Evolutionary conservation across 2,329 filamentous ascomycete genomes (phyloP).

Genomic region (Ilyonectria robusta): DNA sequence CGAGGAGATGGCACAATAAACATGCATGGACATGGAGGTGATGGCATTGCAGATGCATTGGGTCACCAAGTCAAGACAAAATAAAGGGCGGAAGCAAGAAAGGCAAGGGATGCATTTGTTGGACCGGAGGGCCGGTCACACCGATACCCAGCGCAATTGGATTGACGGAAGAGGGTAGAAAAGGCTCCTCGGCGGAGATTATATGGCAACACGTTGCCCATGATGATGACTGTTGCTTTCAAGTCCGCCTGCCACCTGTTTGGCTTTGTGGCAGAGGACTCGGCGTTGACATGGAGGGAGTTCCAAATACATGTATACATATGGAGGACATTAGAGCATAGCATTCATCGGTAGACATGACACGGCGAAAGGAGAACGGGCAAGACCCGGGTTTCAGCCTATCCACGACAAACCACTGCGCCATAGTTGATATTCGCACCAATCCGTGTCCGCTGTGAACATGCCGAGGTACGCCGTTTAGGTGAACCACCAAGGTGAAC

Average conservation of each 20-base stretch:
- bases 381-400: neutral
- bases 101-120: conserved; percentile 38
- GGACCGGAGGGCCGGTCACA: conserved; percentile 39
- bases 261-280: conserved; percentile 9
- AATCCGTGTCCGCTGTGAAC: neutral
- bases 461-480: neutral
- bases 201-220: conserved; percentile 39
- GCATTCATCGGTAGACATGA: conserved; percentile 29
- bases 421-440: neutral
- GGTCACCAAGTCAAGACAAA: conserved; percentile 17
- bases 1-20: conserved; percentile 68
- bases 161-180: conserved; percentile 43
- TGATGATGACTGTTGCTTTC: conserved; percentile 40
- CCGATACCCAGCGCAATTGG: conserved; percentile 47
- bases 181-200: conserved; percentile 41
- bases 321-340: conserved; percentile 25
- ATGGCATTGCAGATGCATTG: conserved; percentile 31
- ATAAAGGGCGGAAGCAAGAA: conserved; percentile 26
- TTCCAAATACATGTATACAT: conserved; percentile 21
- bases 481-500: neutral
- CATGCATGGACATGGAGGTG: conserved; percentile 32
- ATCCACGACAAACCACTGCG: conserved; percentile 1
- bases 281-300: conserved; percentile 36
- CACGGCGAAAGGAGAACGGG: conserved; percentile 16
- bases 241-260: conserved; percentile 14